These are phyloP conservation scores for Hygrocybe punicea DNA, from an alignment of 768 basidiomycete species.

Conservation along the genomic window DNA sequence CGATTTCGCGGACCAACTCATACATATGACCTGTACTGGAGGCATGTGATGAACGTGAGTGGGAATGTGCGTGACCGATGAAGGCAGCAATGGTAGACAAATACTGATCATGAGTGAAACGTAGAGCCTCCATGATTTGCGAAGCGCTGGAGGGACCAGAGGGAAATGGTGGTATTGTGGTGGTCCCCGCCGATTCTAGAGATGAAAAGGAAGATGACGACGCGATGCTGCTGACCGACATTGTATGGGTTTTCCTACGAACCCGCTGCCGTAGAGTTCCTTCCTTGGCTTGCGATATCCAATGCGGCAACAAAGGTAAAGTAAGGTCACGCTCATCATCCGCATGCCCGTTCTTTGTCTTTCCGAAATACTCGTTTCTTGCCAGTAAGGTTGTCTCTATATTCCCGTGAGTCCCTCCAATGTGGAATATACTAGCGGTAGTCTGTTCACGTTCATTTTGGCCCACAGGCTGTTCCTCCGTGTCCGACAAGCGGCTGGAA, in stretches of 20 bases:
- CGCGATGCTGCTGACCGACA: slow-evolving; percentile 67
- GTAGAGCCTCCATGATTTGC: slow-evolving; percentile 72
- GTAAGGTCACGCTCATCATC: slow-evolving; percentile 39
- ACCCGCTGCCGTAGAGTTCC: slow-evolving; percentile 38
- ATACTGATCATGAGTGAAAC: slow-evolving; percentile 84
- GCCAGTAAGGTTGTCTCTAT: slow-evolving; percentile 40
- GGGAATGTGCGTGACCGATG: slow-evolving; percentile 94
- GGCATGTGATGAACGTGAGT: slow-evolving; percentile 85
- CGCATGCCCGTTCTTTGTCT: slow-evolving; percentile 22
- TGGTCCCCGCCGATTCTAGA: slow-evolving; percentile 47
- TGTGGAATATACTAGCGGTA: too few relatives aligned
- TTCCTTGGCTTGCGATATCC: slow-evolving; percentile 31
- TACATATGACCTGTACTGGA: slow-evolving; percentile 92
- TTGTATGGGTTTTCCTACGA: slow-evolving; percentile 35
- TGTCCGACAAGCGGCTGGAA: slow-evolving; percentile 27
- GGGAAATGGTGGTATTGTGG: slow-evolving; percentile 58
- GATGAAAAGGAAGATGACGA: slow-evolving; percentile 71
- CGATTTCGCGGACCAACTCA: slow-evolving; percentile 90
- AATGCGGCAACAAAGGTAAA: slow-evolving; percentile 35
- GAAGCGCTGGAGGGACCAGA: slow-evolving; percentile 64
- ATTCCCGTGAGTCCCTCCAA: slow-evolving; percentile 20
- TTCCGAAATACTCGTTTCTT: slow-evolving; percentile 54
- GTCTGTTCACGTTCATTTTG: slow-evolving; percentile 18
- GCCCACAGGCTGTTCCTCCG: slow-evolving; percentile 30
- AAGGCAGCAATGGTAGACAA: slow-evolving; percentile 95